Base-by-base conservation (phyloP, 164 flowering plant genomes). In the Dillenia suffruticosa region DNA sequence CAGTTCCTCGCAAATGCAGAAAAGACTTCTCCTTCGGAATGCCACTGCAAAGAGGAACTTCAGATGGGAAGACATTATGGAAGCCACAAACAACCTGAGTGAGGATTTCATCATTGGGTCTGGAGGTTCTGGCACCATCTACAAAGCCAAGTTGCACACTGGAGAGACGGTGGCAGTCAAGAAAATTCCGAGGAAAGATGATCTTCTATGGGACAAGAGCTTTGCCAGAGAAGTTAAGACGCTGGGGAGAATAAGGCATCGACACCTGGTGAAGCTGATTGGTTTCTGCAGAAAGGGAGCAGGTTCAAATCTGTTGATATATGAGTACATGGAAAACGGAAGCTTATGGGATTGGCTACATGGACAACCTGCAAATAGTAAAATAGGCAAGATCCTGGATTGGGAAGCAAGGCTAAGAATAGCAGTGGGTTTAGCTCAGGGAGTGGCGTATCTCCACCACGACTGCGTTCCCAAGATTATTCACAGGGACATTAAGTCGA, bases 261-360 rank as follows among this genome's bases (percentile, higher is more conserved):
- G 99, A 78, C 96, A 87, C 71, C 77, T 95, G 32, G 94, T 90
- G 78, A 89, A 89, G 77, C 51, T 95, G 64, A 65, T 86, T 59
- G 99, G 97, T 10, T 83, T 79, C 52, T 89, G 96, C 57, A 76
- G 82, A 67, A 79, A 60, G 54, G 79, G 71, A 24, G 81, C 70
- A 40, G 82, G 81, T 5, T 66, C 76, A 0, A 88, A 85, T 68
- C 70, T 91, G 65, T 58, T 95, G 82, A 78, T 95, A 13, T 95
- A 95, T 13, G 97, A 95, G 65, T 95, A 84, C 72, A 95, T 95
- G 99, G 92, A 82, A 72, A 89, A 89, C 50, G 99, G 99, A 55
- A 89, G 97, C 56, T 64, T 91, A 12, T 95, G 96, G 96, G 99
- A 95, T 67, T 92, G 99, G 99, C 67, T 95, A 64, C 92, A 95